A percentile compares a stretch with the other conserved stretches of the same genome.
These are phyloP conservation scores for Westerdykella sp. DNA, from an alignment of 2,329 filamentous ascomycete genomes.

Conservation along the genomic window DNA sequence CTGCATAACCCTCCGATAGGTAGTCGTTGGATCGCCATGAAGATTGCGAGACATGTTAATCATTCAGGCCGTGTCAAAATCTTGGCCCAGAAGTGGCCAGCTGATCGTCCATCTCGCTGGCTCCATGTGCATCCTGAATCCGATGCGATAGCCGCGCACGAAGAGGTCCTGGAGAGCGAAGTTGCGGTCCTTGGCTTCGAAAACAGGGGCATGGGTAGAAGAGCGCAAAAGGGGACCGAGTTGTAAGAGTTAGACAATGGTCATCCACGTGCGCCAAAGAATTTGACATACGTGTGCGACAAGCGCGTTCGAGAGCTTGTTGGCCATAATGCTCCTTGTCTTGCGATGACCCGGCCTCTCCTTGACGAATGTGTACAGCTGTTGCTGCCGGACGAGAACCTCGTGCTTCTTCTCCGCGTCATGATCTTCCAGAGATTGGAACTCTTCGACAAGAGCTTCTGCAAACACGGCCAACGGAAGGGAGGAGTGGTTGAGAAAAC, in stretches of 20 bases:
- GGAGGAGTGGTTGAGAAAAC: conserved; percentile 7
- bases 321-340: conserved; percentile 9
- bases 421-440: not conserved
- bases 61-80: conserved; percentile 9
- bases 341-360: conserved; percentile 3
- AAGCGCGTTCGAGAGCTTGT: conserved; percentile 1
- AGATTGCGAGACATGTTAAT: conserved; percentile 16
- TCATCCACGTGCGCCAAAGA: no score
- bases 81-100: conserved; percentile 9
- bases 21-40: conserved; percentile 9
- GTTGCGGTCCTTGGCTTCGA: conserved; percentile 5
- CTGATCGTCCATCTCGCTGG: conserved; percentile 11
- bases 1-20: conserved; percentile 6
- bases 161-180: conserved; percentile 13
- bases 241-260: no score
- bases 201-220: not conserved
- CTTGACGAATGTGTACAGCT: conserved; percentile 13
- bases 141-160: conserved; percentile 18
- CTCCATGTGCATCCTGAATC: conserved; percentile 16
- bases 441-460: conserved; percentile 6
- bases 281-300: not conserved
- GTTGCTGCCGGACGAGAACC: conserved; percentile 8
- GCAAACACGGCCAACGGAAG: conserved; percentile 4
- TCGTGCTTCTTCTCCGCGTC: conserved; percentile 6
- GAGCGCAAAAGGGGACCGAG: no score